Evolutionary conservation across 2,329 filamentous ascomycete species (phyloP).

Genomic region (Sphaerulina musiva): DNA sequence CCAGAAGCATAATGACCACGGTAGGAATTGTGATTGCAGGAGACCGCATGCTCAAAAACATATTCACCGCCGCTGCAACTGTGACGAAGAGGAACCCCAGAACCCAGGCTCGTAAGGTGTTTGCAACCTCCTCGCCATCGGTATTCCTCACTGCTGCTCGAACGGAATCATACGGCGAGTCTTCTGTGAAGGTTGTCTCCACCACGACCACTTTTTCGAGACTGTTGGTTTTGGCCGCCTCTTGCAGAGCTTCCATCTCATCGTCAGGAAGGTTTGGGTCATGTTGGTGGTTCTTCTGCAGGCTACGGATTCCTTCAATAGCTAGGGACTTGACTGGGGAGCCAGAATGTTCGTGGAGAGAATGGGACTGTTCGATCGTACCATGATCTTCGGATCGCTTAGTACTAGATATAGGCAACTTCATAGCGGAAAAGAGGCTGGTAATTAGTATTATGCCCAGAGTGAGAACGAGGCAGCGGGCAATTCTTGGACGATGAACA

Average conservation of each 20-base stretch:
- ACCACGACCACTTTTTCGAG: conserved; percentile 12
- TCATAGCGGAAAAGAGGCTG: background rate
- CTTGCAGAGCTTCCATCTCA: conserved; percentile 12
- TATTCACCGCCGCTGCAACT: conserved; percentile 47
- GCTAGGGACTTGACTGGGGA: conserved; percentile 10
- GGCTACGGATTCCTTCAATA: conserved; percentile 10
- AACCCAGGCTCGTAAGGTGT: conserved; percentile 41
- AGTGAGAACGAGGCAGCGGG: background rate
- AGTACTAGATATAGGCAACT: background rate
- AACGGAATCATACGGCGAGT: conserved; percentile 25
- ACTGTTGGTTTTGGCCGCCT: conserved; percentile 14
- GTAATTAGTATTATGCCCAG: background rate
- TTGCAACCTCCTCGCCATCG: conserved; percentile 37
- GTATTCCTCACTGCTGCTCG: conserved; percentile 43
- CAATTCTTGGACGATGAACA: background rate
- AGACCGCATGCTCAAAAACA: conserved; percentile 85
- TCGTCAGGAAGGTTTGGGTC: conserved; percentile 20
- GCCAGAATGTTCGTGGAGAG: background rate
- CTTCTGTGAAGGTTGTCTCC: conserved; percentile 15
- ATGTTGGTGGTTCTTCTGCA: conserved; percentile 16
- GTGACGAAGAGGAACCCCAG: conserved; percentile 41
- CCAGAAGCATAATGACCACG: conserved; percentile 75
- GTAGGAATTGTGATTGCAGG: conserved; percentile 83
- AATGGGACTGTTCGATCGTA: background rate
- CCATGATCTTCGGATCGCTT: background rate